A percentile compares a stretch with the other conserved stretches of the same genome.
Evolutionary conservation across 2,329 filamentous ascomycete species (phyloP).

Genomic region (Ophiostoma sp.): DNA sequence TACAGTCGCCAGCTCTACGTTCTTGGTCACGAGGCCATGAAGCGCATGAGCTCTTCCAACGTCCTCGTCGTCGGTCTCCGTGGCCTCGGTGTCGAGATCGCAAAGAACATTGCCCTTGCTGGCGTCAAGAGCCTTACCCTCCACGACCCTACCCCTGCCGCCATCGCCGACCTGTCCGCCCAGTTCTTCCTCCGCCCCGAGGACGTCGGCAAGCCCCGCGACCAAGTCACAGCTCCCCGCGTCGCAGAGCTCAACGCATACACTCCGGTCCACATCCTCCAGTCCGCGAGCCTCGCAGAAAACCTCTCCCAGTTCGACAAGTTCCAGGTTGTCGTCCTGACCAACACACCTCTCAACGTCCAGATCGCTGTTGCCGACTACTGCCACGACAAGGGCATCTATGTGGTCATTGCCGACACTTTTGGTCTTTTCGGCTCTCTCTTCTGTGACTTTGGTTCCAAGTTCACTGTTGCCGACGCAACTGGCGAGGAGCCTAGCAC

Average conservation of each 20-base stretch:
- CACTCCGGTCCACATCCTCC: slow-evolving; percentile 78
- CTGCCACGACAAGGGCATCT: slow-evolving; percentile 91
- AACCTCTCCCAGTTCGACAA: slow-evolving; percentile 78
- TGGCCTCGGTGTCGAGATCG: slow-evolving; percentile 93
- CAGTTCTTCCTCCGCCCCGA: slow-evolving; percentile 91
- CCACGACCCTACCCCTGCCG: slow-evolving; percentile 78
- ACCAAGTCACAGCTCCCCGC: slow-evolving; percentile 76
- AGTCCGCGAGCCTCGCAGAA: slow-evolving; percentile 60
- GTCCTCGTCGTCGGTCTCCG: slow-evolving; percentile 87
- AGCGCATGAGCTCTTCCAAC: slow-evolving; percentile 96
- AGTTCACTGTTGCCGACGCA: slow-evolving; percentile 83
- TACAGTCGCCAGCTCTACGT: slow-evolving; percentile 72
- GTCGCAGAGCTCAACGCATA: slow-evolving; percentile 96
- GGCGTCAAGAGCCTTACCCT: slow-evolving; percentile 96
- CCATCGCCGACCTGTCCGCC: slow-evolving; percentile 84
- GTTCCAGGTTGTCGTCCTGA: slow-evolving; percentile 90
- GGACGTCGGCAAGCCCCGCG: slow-evolving; percentile 89
- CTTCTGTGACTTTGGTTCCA: slow-evolving; percentile 95
- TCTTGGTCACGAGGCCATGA: slow-evolving; percentile 80
- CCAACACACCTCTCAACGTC: slow-evolving; percentile 71
- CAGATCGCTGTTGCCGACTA: slow-evolving; percentile 86
- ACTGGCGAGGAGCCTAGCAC: slow-evolving; percentile 83
- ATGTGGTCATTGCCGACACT: slow-evolving; percentile 78
- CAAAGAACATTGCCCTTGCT: slow-evolving; percentile 96
- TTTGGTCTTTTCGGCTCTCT: slow-evolving; percentile 92